Evolutionary conservation across 306 rosid species (phyloP), one percentile per base, ranked within the genome.

Genomic region (Trichosanthes truncata): DNA sequence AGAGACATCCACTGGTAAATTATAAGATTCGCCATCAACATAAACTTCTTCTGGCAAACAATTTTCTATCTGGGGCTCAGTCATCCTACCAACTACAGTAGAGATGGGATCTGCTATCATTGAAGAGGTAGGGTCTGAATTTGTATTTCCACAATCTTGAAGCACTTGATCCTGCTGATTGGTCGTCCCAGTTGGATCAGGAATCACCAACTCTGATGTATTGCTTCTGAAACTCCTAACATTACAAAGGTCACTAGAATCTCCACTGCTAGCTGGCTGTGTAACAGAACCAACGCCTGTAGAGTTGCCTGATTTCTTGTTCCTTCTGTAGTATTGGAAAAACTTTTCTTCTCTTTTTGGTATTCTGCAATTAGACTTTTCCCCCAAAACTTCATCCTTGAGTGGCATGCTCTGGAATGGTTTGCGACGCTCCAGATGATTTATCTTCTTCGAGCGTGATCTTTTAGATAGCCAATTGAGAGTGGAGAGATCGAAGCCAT

Each of bases 261-360:
- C 81, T 81, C 82, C 20, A 76, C 80, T 79, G 83, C 74, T 68
- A 77, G 78, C 77, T 73, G 85, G 84, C 69, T 66, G 81, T 79
- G 71, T 85, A 67, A 36, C 71, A 33, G 72, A 68, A 79, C 82
- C 78, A 61, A 81, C 72, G 74, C 80, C 93, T 43, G 79, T 69
- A 43, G 81, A 72, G 83, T 78, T 69, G 43, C 82, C 82, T 65
- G 77, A 80, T 85, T 90, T 95, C 88, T 88, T 95, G 76, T 84
- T 95, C 89, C 93, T 90, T 84, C 97, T 90, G 67, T 93, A 86
- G 84, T 95, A 95, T 55, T 90, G 98, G 87, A 95, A 76, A 60
- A 95, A 66, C 80, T 84, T 90, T 79, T 52, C 77, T 53, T 86
- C 86, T 17, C 84, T 88, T 68, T 80, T 79, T 55, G 45, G 60